phyloP scores from a whole-genome alignment of 2,329 filamentous ascomycete species.

The Penicillium rolfsii region DNA sequence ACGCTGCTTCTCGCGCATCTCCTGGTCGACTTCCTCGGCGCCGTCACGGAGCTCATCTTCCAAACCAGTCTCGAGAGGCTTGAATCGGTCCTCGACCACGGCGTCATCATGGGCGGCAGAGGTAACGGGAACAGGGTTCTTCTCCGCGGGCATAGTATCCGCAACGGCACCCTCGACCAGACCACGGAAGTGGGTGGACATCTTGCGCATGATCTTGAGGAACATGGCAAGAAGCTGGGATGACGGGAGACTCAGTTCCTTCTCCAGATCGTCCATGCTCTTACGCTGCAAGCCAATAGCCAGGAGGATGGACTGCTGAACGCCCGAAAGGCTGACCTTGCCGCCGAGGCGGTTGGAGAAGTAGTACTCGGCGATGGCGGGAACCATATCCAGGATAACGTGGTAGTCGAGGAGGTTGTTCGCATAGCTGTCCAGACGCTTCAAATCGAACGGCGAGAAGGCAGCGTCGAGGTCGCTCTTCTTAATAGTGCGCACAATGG shows the following conservation, averaged over 20 bases:
- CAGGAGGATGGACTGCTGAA: slow-evolving; percentile 86
- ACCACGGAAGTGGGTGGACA: slow-evolving; percentile 74
- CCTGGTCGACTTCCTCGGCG: slow-evolving; percentile 72
- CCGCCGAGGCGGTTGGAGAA: slow-evolving; percentile 75
- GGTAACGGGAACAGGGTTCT: slow-evolving; percentile 41
- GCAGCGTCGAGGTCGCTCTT: slow-evolving; percentile 76
- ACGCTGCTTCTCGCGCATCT: slow-evolving; percentile 76
- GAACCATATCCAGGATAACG: slow-evolving; percentile 91
- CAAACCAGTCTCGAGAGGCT: slow-evolving; percentile 70
- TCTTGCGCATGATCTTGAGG: slow-evolving; percentile 90
- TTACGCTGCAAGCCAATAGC: slow-evolving; percentile 90
- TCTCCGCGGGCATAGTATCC: slow-evolving; percentile 63
- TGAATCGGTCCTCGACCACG: slow-evolving; percentile 66
- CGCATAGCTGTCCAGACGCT: slow-evolving; percentile 91
- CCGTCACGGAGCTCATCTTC: slow-evolving; percentile 84
- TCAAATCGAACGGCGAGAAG: slow-evolving; percentile 90
- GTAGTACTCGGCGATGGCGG: slow-evolving; percentile 78
- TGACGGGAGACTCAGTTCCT: slow-evolving; percentile 72
- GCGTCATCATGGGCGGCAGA: slow-evolving; percentile 68
- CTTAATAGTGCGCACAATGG: slow-evolving; percentile 60
- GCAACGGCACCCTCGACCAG: slow-evolving; percentile 75
- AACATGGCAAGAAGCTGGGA: slow-evolving; percentile 94
- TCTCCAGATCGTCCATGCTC: slow-evolving; percentile 76
- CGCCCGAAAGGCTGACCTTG: slow-evolving; percentile 71
- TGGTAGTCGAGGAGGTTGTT: slow-evolving; percentile 98